Evolutionary conservation across 164 flowering plant genomes (phyloP).

Genomic region (Protea cynaroides): DNA sequence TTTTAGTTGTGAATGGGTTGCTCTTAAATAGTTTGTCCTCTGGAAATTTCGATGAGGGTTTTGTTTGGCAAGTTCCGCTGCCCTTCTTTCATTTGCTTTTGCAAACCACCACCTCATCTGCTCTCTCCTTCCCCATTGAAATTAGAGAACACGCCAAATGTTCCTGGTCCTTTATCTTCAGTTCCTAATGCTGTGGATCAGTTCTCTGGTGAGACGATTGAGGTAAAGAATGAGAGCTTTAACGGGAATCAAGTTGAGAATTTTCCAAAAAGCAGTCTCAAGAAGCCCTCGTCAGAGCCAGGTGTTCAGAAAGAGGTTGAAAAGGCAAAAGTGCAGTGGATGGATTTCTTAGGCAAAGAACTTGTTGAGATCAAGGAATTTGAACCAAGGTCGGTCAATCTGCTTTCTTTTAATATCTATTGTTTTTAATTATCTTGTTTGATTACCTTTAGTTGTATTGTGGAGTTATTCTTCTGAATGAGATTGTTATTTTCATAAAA

Average conservation of each 20-base stretch:
- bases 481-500: neutral
- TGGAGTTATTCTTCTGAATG: neutral
- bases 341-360: conserved; percentile 61
- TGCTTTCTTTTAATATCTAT: conserved; percentile 2
- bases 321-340: conserved; percentile 68
- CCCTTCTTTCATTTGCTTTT: conserved; percentile 65
- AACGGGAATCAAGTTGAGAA: conserved; percentile 24
- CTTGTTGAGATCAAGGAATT: conserved; percentile 72
- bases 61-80: conserved; percentile 66
- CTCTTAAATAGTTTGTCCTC: conserved; percentile 4
- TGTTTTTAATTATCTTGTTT: conserved; percentile 1
- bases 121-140: conserved; percentile 47
- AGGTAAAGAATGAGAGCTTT: conserved; percentile 23
- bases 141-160: conserved; percentile 50
- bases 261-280: conserved; percentile 53
- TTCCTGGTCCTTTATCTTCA: conserved; percentile 28
- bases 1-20: conserved; percentile 2
- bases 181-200: conserved; percentile 27
- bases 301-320: conserved; percentile 14
- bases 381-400: conserved; percentile 49
- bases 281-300: conserved; percentile 22
- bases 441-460: neutral
- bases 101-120: conserved; percentile 58
- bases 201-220: conserved; percentile 22
- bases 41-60: conserved; percentile 55